Conservation (phyloP, 306 rosid genomes). For the Rubus parviflorus region DNA sequence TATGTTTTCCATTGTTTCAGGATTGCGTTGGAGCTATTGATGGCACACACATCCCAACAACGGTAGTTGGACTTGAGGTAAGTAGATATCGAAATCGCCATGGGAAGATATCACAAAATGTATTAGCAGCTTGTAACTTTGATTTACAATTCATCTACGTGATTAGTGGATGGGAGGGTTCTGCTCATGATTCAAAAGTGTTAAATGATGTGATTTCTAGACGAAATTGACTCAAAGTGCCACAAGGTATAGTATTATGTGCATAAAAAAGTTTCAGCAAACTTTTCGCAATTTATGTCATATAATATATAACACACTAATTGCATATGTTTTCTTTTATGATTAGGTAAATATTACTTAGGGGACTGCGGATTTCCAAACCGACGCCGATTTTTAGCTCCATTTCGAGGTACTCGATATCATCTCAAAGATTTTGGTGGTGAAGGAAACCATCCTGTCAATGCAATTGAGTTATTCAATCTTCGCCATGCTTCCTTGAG, state of each 20-base stretch:
- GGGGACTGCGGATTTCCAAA: background rate
- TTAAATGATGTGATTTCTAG: background rate
- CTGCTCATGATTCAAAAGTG: background rate
- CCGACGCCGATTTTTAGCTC: background rate
- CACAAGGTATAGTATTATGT: background rate
- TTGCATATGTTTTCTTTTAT: background rate
- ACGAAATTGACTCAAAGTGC: background rate
- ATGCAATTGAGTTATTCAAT: constrained; percentile 4
- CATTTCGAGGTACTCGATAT: background rate
- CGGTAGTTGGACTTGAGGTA: background rate
- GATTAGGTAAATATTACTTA: background rate
- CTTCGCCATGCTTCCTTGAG: background rate
- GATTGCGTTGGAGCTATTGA: background rate
- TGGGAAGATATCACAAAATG: background rate
- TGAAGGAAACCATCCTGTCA: background rate
- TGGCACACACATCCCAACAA: background rate
- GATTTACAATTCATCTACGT: background rate
- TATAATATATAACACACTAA: background rate
- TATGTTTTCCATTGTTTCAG: background rate
- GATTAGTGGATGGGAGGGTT: background rate
- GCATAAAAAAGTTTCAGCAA: background rate
- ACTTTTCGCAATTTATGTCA: background rate
- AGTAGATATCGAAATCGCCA: background rate
- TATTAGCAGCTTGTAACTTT: background rate
- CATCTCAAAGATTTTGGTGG: background rate